Base-by-base conservation (phyloP, 768 basidiomycete species). In the Neoboletus subvelutipes region DNA sequence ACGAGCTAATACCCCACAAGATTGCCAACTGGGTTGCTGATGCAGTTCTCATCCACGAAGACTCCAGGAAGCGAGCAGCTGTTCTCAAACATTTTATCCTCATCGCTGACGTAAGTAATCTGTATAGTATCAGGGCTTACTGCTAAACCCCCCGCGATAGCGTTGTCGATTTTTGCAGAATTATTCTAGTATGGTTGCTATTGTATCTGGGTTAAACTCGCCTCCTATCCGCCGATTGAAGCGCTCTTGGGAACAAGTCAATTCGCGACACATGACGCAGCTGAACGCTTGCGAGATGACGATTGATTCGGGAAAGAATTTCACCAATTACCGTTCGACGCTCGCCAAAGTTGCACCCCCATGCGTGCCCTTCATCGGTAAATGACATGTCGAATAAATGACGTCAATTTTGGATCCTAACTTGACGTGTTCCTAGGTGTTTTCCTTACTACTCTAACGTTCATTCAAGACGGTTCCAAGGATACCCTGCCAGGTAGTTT, bases 351-450 rank as follows among this genome's bases (percentile, higher is more conserved):
- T 95, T 36, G 84, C 88, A 22, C 93, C 94, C 1, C 96, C 96
- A 53, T 97, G 95, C 71, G 94, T 98, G 0, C 96, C 96, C 8
- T 98, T 98, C 75, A 88, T 98, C 54, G 96, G 96, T 95, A 63
- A 48, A 62, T 83, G 68, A 28, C 34, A 33, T 4, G 20, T 36
- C 6, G 18, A 33, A 20, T 17, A 42, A 40, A 51, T 22, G 9
- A 12, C 24, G 11, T 29, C 15, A 42, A 24, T 13, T 33, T 13
- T 29, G 15, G 46, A 45, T 54, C 13, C 58, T 60, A 46, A 53
- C 43, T 45, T 45, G 40, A 41, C 13, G 18, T 22, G 17, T 34
- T 11, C 57, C 0, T 64, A 97, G 96, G 97, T 66, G 90, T 98
- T 53, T 98, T 96, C 77, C 83, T 99, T 28, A 95, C 96, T 7